Base-by-base conservation (phyloP, 78 protist genomes). In the Guillardia theta region DNA sequence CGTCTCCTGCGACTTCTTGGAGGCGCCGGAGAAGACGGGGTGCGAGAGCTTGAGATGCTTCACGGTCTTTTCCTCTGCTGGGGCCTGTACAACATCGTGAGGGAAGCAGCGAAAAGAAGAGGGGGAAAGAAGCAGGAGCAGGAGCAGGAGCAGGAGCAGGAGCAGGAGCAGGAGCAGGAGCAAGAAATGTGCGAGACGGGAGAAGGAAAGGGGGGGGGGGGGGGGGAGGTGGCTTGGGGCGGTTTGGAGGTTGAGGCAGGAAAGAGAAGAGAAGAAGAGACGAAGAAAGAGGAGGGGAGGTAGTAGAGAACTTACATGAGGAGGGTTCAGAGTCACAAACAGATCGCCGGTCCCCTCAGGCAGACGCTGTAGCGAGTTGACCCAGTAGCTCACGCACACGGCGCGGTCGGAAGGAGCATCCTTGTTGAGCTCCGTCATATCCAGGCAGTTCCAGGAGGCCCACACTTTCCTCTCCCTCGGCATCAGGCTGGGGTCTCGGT, bases 251-350 rank as follows among this genome's bases (percentile, higher is more conserved):
- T 10, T 19, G 58, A 50, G 58, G 15, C 30, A 50, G 58, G 58
- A 15, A 50, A 15, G 15, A 50, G 58, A 50, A 15, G 15, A 15
- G 15, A 15, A 50, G 58, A 50, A 15, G 15, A 15, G 15, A 50
- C 58, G 15, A 15, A 50, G 58, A 50, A 15, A 50, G 58, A 50
- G 58, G 15, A 50, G 58, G 15, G 58, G 15, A 15, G 15, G 58
- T 19, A 15, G 30, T 10, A 50, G 58, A 50, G 15, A 15, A 50
- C 30, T 19, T 10, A 50, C 15, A 15, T 50, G 15, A 33, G 37
- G 88, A 12, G 88, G 88, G 94, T 93, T 93, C 46, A 93, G 94
- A 0, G 94, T 92, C 36, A 93, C 94, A 33, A 64, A 76, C 36
- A 93, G 47, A 53, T 70, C 37, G 33, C 5, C 78, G 18, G 33